A percentile compares a stretch with the other conserved stretches of the same genome.
These are phyloP conservation scores for Astrothelium macrocarpum DNA, from an alignment of 495 filamentous ascomycete genomes.

Conservation along the genomic window DNA sequence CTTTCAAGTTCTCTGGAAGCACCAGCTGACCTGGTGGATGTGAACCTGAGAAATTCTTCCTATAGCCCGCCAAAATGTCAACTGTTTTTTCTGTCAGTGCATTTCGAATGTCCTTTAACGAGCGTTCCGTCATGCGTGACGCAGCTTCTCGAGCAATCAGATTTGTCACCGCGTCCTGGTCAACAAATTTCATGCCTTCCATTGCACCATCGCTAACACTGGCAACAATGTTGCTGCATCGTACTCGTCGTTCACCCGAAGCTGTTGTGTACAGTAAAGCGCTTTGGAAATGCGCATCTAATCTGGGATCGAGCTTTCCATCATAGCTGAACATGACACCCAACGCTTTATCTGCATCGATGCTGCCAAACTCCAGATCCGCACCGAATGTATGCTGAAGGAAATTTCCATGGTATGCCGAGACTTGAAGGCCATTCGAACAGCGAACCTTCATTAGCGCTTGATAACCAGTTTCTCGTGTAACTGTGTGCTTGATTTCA, in stretches of 20 bases:
- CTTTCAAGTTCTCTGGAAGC: constrained; percentile 90
- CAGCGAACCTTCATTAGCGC: constrained; percentile 98
- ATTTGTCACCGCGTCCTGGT: constrained; percentile 84
- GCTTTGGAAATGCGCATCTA: constrained; percentile 96
- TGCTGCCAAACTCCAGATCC: constrained; percentile 86
- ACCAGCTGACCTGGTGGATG: constrained; percentile 91
- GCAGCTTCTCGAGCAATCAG: constrained; percentile 92
- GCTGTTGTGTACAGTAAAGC: constrained; percentile 91
- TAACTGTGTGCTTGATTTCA: constrained; percentile 82
- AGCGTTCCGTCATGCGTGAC: constrained; percentile 66
- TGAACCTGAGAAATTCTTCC: constrained; percentile 76
- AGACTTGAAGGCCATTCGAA: constrained; percentile 90
- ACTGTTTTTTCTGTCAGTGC: constrained; percentile 84
- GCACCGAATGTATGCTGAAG: constrained; percentile 88
- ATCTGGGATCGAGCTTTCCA: constrained; percentile 89
- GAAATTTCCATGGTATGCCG: constrained; percentile 91
- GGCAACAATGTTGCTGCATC: constrained; percentile 88
- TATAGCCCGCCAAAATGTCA: constrained; percentile 86
- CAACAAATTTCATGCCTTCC: constrained; percentile 82
- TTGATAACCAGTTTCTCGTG: constrained; percentile 88
- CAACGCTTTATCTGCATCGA: constrained; percentile 90
- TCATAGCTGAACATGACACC: constrained; percentile 92
- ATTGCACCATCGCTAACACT: constrained; percentile 74
- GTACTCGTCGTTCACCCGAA: constrained; percentile 77
- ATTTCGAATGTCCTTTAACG: constrained; percentile 78